These are phyloP conservation scores for Penicillium arizonense DNA, from an alignment of 495 filamentous ascomycete species.

Conservation along the genomic window DNA sequence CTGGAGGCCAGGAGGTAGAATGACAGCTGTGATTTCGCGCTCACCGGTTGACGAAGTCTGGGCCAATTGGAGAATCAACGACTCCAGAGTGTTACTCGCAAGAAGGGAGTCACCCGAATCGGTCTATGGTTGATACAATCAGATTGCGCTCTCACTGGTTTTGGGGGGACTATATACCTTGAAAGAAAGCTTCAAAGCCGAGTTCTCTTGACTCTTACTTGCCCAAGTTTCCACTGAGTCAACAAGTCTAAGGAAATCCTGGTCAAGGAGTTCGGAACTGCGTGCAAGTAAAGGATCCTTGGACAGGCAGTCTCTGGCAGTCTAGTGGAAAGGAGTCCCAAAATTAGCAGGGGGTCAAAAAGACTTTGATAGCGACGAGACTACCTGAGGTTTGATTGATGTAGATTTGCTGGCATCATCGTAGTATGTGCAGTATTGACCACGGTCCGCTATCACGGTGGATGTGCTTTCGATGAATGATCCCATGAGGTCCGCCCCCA, in stretches of 20 bases:
- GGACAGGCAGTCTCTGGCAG: constrained; percentile 22
- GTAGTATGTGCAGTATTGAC: constrained; percentile 21
- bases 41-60: constrained; percentile 12
- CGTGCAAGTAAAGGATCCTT: constrained; percentile 18
- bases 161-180: constrained; percentile 21
- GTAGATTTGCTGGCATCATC: not conserved
- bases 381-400: constrained; percentile 18
- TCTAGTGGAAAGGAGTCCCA: constrained; percentile 5
- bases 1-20: constrained; percentile 13
- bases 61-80: constrained; percentile 19
- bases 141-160: not conserved
- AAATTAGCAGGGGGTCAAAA: not conserved
- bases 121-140: constrained; percentile 7
- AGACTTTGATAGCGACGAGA: not conserved
- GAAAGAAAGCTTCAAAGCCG: constrained; percentile 20
- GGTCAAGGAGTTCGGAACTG: constrained; percentile 2
- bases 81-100: constrained; percentile 13
- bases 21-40: constrained; percentile 21
- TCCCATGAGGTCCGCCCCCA: constrained; percentile 8
- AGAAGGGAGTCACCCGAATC: not conserved
- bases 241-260: constrained; percentile 18
- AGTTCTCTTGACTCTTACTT: constrained; percentile 13
- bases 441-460: constrained; percentile 3
- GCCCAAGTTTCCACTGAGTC: constrained; percentile 28
- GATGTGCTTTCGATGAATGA: constrained; percentile 3